These are phyloP conservation scores for Nakazawaea molendinolei DNA, from an alignment of 805 yeast species.

Conservation along the genomic window DNA sequence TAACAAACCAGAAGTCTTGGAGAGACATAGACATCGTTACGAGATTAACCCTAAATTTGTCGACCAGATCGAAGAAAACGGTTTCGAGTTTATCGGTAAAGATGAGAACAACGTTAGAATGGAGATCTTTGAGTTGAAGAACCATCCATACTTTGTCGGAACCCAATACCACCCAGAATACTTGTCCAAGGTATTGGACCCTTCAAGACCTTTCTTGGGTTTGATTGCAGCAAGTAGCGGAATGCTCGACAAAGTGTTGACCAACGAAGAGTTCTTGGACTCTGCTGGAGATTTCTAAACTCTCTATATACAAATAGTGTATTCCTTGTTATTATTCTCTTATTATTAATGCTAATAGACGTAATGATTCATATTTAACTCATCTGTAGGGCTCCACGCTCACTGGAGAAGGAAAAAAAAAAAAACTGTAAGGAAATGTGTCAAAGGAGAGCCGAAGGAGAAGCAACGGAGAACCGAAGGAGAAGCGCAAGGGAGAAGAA, in stretches of 20 bases:
- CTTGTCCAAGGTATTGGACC: conserved; percentile 91
- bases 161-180: conserved; percentile 99
- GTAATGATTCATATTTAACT: too few relatives aligned
- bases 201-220: conserved; percentile 95
- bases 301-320: background rate
- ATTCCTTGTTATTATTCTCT: background rate
- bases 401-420: too few relatives aligned
- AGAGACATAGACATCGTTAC: conserved; percentile 98
- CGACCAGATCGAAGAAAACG: conserved; percentile 61
- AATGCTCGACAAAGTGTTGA: conserved; percentile 59
- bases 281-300: conserved; percentile 24
- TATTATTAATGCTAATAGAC: too few relatives aligned
- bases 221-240: conserved; percentile 93
- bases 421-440: too few relatives aligned
- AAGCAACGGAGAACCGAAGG: too few relatives aligned
- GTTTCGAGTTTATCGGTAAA: conserved; percentile 86
- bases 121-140: conserved; percentile 84
- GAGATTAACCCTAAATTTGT: conserved; percentile 90
- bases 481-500: too few relatives aligned
- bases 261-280: conserved; percentile 26
- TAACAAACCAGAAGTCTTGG: conserved; percentile 57
- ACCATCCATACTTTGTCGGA: conserved; percentile 88
- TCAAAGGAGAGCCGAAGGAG: too few relatives aligned
- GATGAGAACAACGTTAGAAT: conserved; percentile 88
- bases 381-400: too few relatives aligned